Conservation (phyloP, 768 basidiomycete species). For the Xerocomellus amylosporus region DNA sequence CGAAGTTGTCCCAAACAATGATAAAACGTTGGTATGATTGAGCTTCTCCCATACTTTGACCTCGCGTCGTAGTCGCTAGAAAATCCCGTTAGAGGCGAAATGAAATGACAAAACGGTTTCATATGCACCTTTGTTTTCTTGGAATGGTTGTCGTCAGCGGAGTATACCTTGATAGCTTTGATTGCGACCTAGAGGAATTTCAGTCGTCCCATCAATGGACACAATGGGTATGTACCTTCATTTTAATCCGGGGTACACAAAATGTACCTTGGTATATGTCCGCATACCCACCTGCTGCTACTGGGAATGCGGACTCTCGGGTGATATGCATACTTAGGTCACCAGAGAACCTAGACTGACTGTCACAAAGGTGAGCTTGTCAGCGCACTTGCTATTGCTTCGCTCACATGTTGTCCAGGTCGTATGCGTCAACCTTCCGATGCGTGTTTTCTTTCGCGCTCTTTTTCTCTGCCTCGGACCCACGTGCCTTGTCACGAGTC, state of each 20-base stretch:
- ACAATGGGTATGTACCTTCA: background rate
- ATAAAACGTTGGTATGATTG: background rate
- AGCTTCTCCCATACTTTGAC: constrained; percentile 6
- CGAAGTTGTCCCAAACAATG: background rate
- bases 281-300: too few relatives aligned
- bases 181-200: background rate
- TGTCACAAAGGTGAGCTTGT: too few relatives aligned
- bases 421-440: too few relatives aligned
- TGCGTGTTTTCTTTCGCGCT: constrained; percentile 40
- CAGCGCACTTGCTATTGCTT: too few relatives aligned
- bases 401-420: too few relatives aligned
- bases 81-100: background rate
- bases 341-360: too few relatives aligned
- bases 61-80: constrained; percentile 1
- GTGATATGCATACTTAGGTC: too few relatives aligned
- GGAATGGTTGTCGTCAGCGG: background rate
- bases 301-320: too few relatives aligned
- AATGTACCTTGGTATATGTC: too few relatives aligned
- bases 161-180: constrained; percentile 5
- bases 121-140: background rate
- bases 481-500: constrained; percentile 55
- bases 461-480: constrained; percentile 49
- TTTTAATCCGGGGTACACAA: too few relatives aligned
- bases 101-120: background rate
- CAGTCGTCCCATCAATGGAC: background rate